Conservation (phyloP, 768 basidiomycete species). For the Bullera alba region DNA sequence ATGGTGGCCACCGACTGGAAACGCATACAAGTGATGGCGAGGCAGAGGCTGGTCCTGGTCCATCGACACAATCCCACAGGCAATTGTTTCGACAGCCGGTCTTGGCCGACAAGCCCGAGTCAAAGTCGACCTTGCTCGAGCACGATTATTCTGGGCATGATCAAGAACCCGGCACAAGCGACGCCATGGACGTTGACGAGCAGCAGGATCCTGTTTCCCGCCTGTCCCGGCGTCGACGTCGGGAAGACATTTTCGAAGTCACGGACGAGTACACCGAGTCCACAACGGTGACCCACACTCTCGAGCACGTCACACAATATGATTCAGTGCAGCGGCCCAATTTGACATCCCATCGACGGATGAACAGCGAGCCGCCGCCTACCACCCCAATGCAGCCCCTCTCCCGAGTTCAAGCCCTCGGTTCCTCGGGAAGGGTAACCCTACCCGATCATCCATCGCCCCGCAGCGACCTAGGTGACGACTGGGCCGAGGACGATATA, state of each 20-base stretch:
- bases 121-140: neutral
- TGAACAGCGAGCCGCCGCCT: neutral
- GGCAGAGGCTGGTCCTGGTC: slow-evolving; percentile 16
- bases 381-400: too few relatives aligned
- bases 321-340: neutral
- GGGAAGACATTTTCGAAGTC: slow-evolving; percentile 27
- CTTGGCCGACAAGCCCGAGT: too few relatives aligned
- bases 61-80: too few relatives aligned
- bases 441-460: too few relatives aligned
- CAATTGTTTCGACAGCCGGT: too few relatives aligned
- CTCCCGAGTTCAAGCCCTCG: too few relatives aligned
- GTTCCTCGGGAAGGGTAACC: too few relatives aligned
- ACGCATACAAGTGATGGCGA: too few relatives aligned
- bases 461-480: too few relatives aligned
- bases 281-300: slow-evolving; percentile 12
- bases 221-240: neutral
- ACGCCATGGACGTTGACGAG: too few relatives aligned
- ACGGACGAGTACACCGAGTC: slow-evolving; percentile 36
- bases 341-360: neutral
- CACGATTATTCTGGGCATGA: neutral
- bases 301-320: neutral
- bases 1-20: too few relatives aligned
- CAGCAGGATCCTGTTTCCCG: neutral
- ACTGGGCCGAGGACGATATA: too few relatives aligned
- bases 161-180: neutral